A percentile compares a stretch with the other conserved stretches of the same genome.
These are phyloP conservation scores for Blastobotrys chiropterorum DNA, from an alignment of 805 yeast genomes.

Conservation along the genomic window DNA sequence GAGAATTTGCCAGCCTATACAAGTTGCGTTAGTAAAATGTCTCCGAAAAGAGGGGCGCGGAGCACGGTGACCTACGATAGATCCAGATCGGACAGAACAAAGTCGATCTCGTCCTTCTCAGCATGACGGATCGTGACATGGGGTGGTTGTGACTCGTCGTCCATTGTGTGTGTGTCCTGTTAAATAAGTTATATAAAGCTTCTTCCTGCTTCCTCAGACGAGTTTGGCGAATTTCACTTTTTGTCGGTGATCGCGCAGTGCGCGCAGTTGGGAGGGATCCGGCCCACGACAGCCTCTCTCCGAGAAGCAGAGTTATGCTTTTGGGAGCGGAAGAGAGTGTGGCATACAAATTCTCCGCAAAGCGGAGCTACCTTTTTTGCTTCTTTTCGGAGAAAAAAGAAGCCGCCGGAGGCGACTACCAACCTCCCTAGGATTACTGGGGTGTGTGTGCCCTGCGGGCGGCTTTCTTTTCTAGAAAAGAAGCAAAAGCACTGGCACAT, in stretches of 20 bases:
- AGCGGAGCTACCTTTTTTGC: too few species aligned
- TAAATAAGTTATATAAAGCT: too few species aligned
- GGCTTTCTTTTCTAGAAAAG: too few species aligned
- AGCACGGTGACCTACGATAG: constrained; percentile 40
- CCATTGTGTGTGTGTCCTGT: constrained; percentile 13
- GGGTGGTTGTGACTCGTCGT: constrained; percentile 43
- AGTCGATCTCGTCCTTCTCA: constrained; percentile 82
- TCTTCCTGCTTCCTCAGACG: neutral
- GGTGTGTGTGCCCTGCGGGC: too few species aligned
- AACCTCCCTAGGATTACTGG: too few species aligned
- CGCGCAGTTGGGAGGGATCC: neutral
- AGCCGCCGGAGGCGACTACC: too few species aligned
- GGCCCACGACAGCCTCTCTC: neutral
- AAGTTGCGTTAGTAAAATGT: neutral
- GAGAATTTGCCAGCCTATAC: constrained; percentile 67
- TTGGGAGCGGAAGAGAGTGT: too few species aligned
- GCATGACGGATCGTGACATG: constrained; percentile 84
- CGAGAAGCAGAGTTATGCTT: too few species aligned
- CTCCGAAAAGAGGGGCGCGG: neutral
- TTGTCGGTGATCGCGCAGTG: neutral
- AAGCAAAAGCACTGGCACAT: too few species aligned
- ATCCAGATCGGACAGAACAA: constrained; percentile 81
- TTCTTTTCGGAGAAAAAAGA: too few species aligned
- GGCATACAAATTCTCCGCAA: too few species aligned
- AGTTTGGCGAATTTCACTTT: neutral